Percentiles rank a stretch among this genome's conserved stretches.
phyloP scores from a whole-genome alignment of 2,329 filamentous ascomycete species.

The Fusarium sp. region DNA sequence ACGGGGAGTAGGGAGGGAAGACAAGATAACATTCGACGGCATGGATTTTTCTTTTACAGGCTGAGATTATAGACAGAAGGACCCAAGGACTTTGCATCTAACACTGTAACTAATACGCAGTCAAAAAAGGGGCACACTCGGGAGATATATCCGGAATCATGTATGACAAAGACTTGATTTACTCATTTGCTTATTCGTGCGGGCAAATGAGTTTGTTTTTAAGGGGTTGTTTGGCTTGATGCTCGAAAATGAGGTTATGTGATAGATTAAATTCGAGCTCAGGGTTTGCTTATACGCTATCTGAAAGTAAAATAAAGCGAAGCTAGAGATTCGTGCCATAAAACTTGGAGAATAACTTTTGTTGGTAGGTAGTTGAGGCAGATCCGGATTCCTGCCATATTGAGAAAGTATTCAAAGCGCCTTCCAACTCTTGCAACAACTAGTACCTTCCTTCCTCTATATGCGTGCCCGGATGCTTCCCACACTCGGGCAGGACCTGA shows the following conservation, averaged over 20 bases:
- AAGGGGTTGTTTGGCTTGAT: conserved; percentile 25
- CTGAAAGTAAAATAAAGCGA: neutral
- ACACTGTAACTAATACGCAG: conserved; percentile 50
- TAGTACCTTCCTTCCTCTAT: neutral
- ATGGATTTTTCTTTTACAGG: conserved; percentile 45
- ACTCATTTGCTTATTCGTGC: conserved; percentile 35
- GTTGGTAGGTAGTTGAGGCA: neutral
- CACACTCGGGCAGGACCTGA: neutral
- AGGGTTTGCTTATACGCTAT: conserved; percentile 16
- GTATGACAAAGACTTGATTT: conserved; percentile 46
- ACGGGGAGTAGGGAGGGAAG: conserved; percentile 35
- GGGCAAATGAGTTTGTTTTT: conserved; percentile 30
- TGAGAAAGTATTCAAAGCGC: neutral
- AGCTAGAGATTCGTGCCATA: neutral
- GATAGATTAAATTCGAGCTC: conserved; percentile 33
- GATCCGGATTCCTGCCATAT: neutral
- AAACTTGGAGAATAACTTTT: neutral
- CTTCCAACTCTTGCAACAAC: neutral
- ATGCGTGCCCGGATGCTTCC: neutral
- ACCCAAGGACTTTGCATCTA: conserved; percentile 42
- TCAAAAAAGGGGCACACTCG: conserved; percentile 45
- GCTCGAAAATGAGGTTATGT: conserved; percentile 32
- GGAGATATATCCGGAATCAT: conserved; percentile 45
- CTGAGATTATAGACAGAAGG: conserved; percentile 50
- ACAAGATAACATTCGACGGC: conserved; percentile 40